Base-by-base conservation (phyloP, 768 basidiomycete species). In the Lactifluus piperatus region DNA sequence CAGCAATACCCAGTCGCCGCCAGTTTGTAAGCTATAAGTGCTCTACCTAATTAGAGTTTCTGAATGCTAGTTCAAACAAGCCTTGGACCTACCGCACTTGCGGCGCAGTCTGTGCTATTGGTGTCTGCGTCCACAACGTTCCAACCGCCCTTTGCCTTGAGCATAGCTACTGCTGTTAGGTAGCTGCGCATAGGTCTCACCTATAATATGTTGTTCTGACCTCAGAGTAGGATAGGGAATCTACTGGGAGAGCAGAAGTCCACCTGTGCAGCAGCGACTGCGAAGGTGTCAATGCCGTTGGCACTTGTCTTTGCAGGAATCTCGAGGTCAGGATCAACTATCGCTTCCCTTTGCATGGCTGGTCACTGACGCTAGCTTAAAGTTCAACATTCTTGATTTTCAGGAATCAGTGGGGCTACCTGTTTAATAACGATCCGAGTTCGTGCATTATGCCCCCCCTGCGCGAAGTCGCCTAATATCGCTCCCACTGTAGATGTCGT, bases 131-230 rank as follows among this genome's bases (percentile, higher is more conserved):
- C 86, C 0, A 82, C 80, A 3, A 85, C 86, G 1, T 94, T 81
- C 70, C 92, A 95, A 69, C 85, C 86, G 0, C 91, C 93, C 0
- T 92, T 85, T 66, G 82, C 91, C 0, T 71, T 97, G 41, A 80
- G 86, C 61, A 81, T 94, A 1, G 94, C 93, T 3, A 77, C 86
- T 7, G 88, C 92, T 29, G 93, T 97, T 24, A 82, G 92, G 86
- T 90, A 65, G 54, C 75, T 70, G 27, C 3, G 34, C 5, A 30
- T 20, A 14, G 13, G 3, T n/a, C 11, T 46, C 22, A 32, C 5
- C 24, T 41, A 59, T 44, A 46, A 9, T 29, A n/a, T 46, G 32
- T 43, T 52, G 36, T 54, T 48, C 27, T 13, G 34, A 45, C 24
- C 39, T 46, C 32, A 27, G 20, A 36, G 4, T 56, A 91, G 91